These are phyloP conservation scores for Neurospora intermedia DNA, from an alignment of 495 filamentous ascomycete genomes.

Conservation along the genomic window DNA sequence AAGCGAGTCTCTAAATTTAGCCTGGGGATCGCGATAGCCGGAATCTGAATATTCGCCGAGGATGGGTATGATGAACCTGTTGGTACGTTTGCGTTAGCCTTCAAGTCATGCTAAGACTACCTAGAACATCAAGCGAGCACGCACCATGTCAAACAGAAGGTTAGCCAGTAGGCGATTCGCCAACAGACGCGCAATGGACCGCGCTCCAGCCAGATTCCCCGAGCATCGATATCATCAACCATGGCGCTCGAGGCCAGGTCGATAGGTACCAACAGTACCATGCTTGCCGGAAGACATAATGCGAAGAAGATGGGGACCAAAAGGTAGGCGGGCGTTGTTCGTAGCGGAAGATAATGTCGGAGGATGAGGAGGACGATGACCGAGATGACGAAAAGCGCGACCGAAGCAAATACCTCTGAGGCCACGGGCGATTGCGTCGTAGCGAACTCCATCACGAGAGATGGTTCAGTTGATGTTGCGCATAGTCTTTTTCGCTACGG, in stretches of 20 bases:
- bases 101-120: conserved; percentile 1
- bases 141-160: conserved; percentile 87
- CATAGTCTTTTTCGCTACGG: neutral
- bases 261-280: conserved; percentile 91
- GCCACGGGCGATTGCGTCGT: conserved; percentile 16
- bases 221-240: conserved; percentile 52
- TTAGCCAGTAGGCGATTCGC: conserved; percentile 94
- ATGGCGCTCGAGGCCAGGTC: conserved; percentile 81
- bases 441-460: conserved; percentile 12
- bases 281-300: conserved; percentile 81
- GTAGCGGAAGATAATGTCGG: conserved; percentile 79
- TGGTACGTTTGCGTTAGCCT: neutral
- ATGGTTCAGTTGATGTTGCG: neutral
- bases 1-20: conserved; percentile 70
- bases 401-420: conserved; percentile 52
- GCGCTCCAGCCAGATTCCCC: conserved; percentile 54
- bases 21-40: conserved; percentile 77
- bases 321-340: conserved; percentile 84
- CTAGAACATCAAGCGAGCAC: conserved; percentile 5
- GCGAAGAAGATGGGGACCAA: conserved; percentile 87
- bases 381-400: conserved; percentile 63
- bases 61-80: conserved; percentile 81
- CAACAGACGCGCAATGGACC: conserved; percentile 69
- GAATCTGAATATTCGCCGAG: conserved; percentile 90
- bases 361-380: conserved; percentile 69